Evolutionary conservation across 129 eudicot genomes (phyloP).

Genomic region (Artemisia tridentata): DNA sequence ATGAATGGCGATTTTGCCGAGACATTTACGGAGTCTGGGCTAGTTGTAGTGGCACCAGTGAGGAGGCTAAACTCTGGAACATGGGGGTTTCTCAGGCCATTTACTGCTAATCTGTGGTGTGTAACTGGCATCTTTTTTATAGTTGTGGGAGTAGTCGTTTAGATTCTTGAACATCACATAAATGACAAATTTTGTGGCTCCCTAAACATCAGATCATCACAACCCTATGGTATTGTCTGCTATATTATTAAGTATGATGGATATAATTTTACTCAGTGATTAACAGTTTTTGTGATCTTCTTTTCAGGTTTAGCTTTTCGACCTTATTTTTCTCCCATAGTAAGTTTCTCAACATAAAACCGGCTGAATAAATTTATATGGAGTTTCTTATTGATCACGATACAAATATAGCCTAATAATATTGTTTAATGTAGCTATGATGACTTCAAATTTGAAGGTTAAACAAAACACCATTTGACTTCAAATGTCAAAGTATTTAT

Average conservation of each 20-base stretch:
- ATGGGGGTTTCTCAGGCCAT: slow-evolving; percentile 64
- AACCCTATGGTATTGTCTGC: slow-evolving; percentile 49
- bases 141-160: slow-evolving; percentile 52
- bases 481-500: too few relatives aligned
- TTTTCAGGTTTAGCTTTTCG: slow-evolving; percentile 90
- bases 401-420: neutral
- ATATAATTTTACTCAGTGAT: slow-evolving; percentile 3
- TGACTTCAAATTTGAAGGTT: too few relatives aligned
- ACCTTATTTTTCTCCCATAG: slow-evolving; percentile 71
- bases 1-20: slow-evolving; percentile 63
- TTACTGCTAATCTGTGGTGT: slow-evolving; percentile 52
- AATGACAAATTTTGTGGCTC: slow-evolving; percentile 80
- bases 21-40: slow-evolving; percentile 64
- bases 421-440: too few relatives aligned
- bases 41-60: slow-evolving; percentile 68
- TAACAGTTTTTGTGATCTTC: slow-evolving; percentile 21
- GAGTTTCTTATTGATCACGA: too few relatives aligned
- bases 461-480: too few relatives aligned
- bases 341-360: slow-evolving; percentile 42
- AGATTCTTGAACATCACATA: slow-evolving; percentile 70
- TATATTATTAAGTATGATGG: neutral
- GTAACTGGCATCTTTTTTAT: slow-evolving; percentile 51
- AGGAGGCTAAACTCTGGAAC: slow-evolving; percentile 41
- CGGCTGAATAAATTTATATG: neutral
- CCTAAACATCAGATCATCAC: slow-evolving; percentile 55